Evolutionary conservation across 495 filamentous ascomycete genomes (phyloP).

Genomic region (Apodospora peruviana): DNA sequence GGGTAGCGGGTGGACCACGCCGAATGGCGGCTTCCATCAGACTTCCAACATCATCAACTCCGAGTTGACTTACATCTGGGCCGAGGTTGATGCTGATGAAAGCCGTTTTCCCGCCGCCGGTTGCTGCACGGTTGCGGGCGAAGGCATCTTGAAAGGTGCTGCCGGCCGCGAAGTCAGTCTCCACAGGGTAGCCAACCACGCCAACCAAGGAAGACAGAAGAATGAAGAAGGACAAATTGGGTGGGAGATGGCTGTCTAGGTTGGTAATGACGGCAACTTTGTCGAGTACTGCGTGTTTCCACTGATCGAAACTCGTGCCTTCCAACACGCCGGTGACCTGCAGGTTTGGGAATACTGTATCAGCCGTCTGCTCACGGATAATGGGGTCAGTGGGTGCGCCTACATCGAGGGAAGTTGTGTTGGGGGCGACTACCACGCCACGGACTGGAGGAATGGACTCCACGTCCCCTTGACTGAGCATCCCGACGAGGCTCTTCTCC

Average conservation of each 20-base stretch:
- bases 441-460: not conserved
- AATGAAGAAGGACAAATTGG: constrained; percentile 47
- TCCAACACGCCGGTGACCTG: not conserved
- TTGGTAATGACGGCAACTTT: constrained; percentile 48
- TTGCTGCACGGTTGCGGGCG: not conserved
- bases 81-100: too few species aligned
- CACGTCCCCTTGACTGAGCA: not conserved
- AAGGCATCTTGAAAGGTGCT: constrained; percentile 44
- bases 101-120: not conserved
- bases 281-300: constrained; percentile 9
- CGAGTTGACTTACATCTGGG: too few species aligned
- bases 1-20: not conserved
- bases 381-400: too few species aligned
- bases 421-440: not conserved
- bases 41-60: not conserved
- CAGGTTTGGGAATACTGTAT: not conserved
- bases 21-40: not conserved
- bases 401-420: not conserved
- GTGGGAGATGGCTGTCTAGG: constrained; percentile 32
- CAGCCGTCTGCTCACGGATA: too few species aligned
- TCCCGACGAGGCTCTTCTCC: not conserved
- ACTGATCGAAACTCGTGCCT: not conserved
- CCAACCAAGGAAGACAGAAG: constrained; percentile 45
- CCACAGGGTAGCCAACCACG: constrained; percentile 40
- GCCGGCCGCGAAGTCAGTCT: constrained; percentile 49